A percentile compares a stretch with the other conserved stretches of the same genome.
Evolutionary conservation across 805 yeast species (phyloP).

Genomic region (Metschnikowia drakensbergensis): DNA sequence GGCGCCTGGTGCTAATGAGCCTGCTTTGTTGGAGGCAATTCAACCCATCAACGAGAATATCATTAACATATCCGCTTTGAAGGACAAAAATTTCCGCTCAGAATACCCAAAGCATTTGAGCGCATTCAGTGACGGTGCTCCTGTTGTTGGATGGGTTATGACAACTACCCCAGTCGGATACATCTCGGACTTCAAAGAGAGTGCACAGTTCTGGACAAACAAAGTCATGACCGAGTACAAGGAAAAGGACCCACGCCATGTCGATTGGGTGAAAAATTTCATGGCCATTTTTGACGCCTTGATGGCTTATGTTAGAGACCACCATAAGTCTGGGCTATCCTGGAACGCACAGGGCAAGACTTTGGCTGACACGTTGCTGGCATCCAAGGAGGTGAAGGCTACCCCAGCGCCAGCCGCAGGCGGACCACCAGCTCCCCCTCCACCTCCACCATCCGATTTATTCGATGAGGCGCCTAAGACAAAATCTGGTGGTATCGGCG

Average conservation of each 20-base stretch:
- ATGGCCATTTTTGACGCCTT: constrained; percentile 64
- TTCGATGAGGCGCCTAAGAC: constrained; percentile 38
- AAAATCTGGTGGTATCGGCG: constrained; percentile 58
- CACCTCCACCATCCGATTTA: constrained; percentile 76
- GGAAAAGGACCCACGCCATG: constrained; percentile 64
- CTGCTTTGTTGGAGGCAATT: constrained; percentile 53
- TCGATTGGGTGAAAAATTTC: constrained; percentile 77
- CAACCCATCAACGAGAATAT: constrained; percentile 66
- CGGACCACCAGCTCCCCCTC: constrained; percentile 81
- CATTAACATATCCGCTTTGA: constrained; percentile 53
- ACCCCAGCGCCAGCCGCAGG: constrained; percentile 32
- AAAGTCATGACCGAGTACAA: constrained; percentile 81
- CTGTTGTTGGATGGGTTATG: constrained; percentile 89
- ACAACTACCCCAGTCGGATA: constrained; percentile 69
- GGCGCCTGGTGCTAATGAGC: constrained; percentile 59
- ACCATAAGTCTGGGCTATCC: constrained; percentile 77
- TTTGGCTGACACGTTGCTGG: constrained; percentile 47
- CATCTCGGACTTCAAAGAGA: constrained; percentile 81
- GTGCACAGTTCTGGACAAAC: constrained; percentile 92
- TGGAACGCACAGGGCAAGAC: constrained; percentile 65
- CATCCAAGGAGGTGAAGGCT: constrained; percentile 26
- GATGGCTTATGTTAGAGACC: constrained; percentile 68
- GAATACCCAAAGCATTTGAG: constrained; percentile 67
- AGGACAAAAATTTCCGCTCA: constrained; percentile 73
- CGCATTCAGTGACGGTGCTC: constrained; percentile 83